These are phyloP conservation scores for Venturia asperata DNA, from an alignment of 2,329 filamentous ascomycete genomes.

Conservation along the genomic window DNA sequence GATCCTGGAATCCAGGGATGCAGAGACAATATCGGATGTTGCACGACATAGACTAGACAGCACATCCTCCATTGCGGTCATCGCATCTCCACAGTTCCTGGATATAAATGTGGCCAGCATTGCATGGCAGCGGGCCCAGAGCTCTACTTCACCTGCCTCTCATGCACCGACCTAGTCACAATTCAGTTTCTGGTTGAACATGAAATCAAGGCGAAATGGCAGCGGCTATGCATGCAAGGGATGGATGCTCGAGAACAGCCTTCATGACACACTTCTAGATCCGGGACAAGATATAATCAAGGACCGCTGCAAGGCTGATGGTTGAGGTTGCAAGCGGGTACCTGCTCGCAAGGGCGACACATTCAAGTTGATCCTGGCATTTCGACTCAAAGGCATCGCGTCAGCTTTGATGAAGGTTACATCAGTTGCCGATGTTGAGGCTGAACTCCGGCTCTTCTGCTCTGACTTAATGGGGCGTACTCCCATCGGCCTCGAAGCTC, in stretches of 20 bases:
- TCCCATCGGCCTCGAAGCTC: background rate
- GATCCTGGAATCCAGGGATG: background rate
- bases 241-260: background rate
- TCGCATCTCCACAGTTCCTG: background rate
- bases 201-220: background rate
- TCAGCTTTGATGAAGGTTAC: background rate
- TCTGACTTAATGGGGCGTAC: background rate
- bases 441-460: background rate
- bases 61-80: background rate
- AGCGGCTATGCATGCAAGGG: background rate
- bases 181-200: background rate
- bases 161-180: background rate
- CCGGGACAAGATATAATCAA: background rate
- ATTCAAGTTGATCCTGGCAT: background rate
- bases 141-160: background rate
- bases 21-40: too few species aligned
- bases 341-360: background rate
- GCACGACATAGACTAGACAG: background rate
- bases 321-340: conserved; percentile 2
- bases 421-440: background rate
- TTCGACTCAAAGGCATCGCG: conserved; percentile 1
- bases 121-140: background rate
- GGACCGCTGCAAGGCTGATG: background rate
- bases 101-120: background rate
- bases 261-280: background rate